Evolutionary conservation across 2,329 filamentous ascomycete genomes (phyloP).

Genomic region (Diaporthe nobilis): DNA sequence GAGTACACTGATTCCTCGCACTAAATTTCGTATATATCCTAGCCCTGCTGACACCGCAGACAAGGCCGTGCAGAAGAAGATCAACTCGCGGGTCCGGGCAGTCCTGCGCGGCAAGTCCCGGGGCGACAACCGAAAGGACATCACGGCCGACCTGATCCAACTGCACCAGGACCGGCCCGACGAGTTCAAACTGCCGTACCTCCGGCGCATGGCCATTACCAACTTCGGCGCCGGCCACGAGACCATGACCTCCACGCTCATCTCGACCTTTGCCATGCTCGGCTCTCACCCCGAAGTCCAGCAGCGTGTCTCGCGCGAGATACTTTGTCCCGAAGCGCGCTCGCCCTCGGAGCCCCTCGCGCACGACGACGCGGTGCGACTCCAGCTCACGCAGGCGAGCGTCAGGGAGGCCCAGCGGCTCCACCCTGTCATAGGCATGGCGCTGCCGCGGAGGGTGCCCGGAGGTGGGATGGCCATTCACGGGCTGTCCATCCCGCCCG

Average conservation of each 20-base stretch:
- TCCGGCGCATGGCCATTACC: conserved; percentile 66
- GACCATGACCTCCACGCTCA: conserved; percentile 67
- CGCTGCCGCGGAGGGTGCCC: conserved; percentile 63
- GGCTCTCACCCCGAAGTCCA: conserved; percentile 55
- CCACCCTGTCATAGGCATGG: conserved; percentile 66
- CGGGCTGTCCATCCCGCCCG: conserved; percentile 57
- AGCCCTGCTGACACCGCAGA: neutral
- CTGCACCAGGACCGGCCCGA: conserved; percentile 59
- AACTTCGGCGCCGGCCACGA: conserved; percentile 71
- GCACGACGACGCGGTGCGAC: conserved; percentile 46
- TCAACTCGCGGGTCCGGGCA: conserved; percentile 45
- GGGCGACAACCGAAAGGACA: conserved; percentile 54
- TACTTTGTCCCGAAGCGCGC: conserved; percentile 43
- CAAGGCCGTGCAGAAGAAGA: conserved; percentile 49
- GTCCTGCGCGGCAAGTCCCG: conserved; percentile 42
- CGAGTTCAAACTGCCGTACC: conserved; percentile 62
- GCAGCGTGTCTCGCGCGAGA: conserved; percentile 48
- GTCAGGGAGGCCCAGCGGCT: conserved; percentile 67
- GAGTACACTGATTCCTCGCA: conserved; percentile 40
- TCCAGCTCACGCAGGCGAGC: conserved; percentile 59
- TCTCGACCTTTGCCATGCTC: conserved; percentile 63
- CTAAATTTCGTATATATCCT: no score
- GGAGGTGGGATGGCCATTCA: conserved; percentile 54
- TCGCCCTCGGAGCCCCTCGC: conserved; percentile 29
- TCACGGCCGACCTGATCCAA: conserved; percentile 62